phyloP scores from a whole-genome alignment of 352 stramenopile species.

The Globisporangium radiosum region DNA sequence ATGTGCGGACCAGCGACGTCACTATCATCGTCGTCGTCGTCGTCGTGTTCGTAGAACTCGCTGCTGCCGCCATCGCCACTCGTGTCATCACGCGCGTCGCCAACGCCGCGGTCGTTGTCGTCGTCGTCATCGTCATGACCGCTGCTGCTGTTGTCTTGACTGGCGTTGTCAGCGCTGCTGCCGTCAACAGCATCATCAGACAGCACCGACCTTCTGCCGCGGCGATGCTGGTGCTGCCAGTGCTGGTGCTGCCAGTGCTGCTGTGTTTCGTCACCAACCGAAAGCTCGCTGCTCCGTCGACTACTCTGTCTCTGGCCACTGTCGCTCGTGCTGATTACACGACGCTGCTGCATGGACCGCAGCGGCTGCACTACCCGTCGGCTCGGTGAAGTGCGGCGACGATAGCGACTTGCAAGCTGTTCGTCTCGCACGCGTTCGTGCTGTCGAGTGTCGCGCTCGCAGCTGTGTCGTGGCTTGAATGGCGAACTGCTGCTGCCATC shows the following conservation, averaged over 20 bases:
- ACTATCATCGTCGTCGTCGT: constrained; percentile 1
- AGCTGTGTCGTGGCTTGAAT: too few relatives aligned
- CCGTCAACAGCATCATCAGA: neutral
- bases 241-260: neutral
- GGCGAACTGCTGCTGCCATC: too few relatives aligned
- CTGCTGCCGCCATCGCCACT: constrained; percentile 6
- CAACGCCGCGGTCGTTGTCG: too few relatives aligned
- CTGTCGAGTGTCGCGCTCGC: too few relatives aligned
- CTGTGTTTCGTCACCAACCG: neutral
- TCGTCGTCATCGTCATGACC: too few relatives aligned
- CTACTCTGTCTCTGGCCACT: neutral
- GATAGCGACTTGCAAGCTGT: neutral
- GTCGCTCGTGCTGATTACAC: neutral
- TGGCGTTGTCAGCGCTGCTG: neutral
- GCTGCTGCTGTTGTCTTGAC: too few relatives aligned
- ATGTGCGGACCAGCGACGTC: neutral
- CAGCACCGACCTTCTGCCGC: too few relatives aligned
- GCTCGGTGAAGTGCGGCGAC: neutral
- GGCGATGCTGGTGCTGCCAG: neutral
- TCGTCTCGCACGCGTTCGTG: neutral
- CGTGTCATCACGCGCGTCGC: too few relatives aligned
- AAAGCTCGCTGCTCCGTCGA: neutral
- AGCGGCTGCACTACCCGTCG: neutral
- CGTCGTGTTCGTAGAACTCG: constrained; percentile 11
- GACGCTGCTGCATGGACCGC: neutral